Percentiles rank a stretch among this genome's conserved stretches.
Evolutionary conservation across 306 rosid species (phyloP).

Genomic region (Inga leiocalycina): DNA sequence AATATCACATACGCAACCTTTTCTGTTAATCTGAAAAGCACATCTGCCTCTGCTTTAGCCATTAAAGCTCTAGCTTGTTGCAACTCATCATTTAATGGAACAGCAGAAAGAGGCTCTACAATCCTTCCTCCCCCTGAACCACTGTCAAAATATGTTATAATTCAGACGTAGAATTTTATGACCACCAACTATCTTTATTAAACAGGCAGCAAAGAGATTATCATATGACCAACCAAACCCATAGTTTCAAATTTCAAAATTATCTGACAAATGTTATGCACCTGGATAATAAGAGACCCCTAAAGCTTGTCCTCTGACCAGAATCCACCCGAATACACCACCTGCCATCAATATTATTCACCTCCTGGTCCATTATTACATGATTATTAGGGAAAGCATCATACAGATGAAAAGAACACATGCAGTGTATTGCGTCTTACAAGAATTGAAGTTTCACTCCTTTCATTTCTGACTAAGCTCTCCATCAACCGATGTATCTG

Average conservation of each 20-base stretch:
- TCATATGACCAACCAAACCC: conserved; percentile 20
- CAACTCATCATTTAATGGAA: conserved; percentile 90
- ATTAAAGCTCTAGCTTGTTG: conserved; percentile 78
- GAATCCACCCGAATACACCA: conserved; percentile 79
- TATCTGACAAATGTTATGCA: conserved; percentile 41
- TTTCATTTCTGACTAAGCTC: conserved; percentile 62
- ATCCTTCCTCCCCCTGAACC: conserved; percentile 70
- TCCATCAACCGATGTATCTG: conserved; percentile 83
- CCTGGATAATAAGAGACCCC: conserved; percentile 89
- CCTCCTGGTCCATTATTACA: conserved; percentile 65
- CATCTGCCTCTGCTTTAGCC: conserved; percentile 84
- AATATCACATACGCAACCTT: conserved; percentile 56
- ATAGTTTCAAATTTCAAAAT: conserved; percentile 25
- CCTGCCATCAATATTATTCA: conserved; percentile 81
- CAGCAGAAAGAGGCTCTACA: conserved; percentile 81
- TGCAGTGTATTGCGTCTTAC: conserved; percentile 56
- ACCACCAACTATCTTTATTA: conserved; percentile 23
- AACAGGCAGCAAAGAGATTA: conserved; percentile 6
- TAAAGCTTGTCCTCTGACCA: conserved; percentile 56
- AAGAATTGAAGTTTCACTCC: conserved; percentile 57
- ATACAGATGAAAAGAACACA: conserved; percentile 9
- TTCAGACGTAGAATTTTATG: conserved; percentile 42
- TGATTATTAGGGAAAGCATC: conserved; percentile 36
- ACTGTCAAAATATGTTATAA: conserved; percentile 58
- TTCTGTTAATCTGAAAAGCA: conserved; percentile 69